Evolutionary conservation across 1,284 basidiomycete species (phyloP).

Genomic region (Sanghuangporus baumii): DNA sequence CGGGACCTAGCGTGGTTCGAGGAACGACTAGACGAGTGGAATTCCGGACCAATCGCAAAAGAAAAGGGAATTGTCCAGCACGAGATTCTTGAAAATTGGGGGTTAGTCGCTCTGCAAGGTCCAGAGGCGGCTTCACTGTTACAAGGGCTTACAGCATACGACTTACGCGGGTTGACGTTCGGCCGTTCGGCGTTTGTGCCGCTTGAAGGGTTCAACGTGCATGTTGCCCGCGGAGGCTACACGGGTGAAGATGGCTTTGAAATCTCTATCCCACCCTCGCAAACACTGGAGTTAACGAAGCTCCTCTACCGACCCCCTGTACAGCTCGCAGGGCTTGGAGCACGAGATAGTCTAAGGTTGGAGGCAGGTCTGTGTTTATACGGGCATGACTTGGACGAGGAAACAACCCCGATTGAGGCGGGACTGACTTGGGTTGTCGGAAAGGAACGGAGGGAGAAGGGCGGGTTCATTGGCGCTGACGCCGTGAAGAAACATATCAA

Average conservation of each 20-base stretch:
- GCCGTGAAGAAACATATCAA: conserved; percentile 78
- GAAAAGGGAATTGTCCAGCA: conserved; percentile 66
- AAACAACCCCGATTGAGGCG: conserved; percentile 84
- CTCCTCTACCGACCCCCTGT: conserved; percentile 72
- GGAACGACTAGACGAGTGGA: conserved; percentile 71
- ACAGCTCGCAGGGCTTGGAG: conserved; percentile 86
- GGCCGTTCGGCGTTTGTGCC: conserved; percentile 75
- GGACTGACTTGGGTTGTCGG: conserved; percentile 91
- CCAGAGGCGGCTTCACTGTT: conserved; percentile 80
- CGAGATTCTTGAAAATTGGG: conserved; percentile 81
- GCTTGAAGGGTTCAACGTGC: conserved; percentile 75
- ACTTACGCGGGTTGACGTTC: conserved; percentile 72
- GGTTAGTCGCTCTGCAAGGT: conserved; percentile 88
- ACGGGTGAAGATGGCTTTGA: conserved; percentile 99
- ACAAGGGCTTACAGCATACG: conserved; percentile 66
- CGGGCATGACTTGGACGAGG: conserved; percentile 90
- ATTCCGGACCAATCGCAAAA: conserved; percentile 36
- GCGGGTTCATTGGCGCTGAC: conserved; percentile 81
- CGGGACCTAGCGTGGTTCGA: conserved; percentile 80
- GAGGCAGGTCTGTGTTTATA: conserved; percentile 99
- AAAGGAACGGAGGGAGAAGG: conserved; percentile 72
- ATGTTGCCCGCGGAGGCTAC: conserved; percentile 95
- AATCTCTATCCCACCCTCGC: conserved; percentile 86
- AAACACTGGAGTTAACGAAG: conserved; percentile 69
- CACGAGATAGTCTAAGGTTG: conserved; percentile 87